Conservation (phyloP, 1,284 basidiomycete genomes). For the Neotropicomus parvogracilis region DNA sequence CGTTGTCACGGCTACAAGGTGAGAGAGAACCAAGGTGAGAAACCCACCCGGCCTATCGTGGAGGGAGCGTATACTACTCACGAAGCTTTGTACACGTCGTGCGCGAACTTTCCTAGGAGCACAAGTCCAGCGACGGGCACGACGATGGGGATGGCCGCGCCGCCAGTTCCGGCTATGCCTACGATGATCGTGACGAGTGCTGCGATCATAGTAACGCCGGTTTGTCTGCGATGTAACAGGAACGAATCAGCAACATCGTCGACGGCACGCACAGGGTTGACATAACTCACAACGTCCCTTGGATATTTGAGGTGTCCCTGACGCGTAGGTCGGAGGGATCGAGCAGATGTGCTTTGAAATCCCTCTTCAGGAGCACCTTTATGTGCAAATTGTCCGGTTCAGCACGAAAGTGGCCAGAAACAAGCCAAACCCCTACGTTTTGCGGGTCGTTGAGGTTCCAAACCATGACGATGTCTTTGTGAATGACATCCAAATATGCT, state of each 20-base stretch:
- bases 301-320: not conserved
- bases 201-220: not conserved
- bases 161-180: not conserved
- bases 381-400: no score
- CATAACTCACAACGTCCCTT: not conserved
- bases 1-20: no score
- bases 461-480: constrained; percentile 6
- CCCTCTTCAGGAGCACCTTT: not conserved
- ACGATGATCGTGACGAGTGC: constrained; percentile 1
- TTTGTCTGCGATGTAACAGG: not conserved
- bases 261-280: no score
- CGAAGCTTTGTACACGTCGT: no score
- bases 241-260: no score
- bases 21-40: no score
- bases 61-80: no score
- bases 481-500: constrained; percentile 6
- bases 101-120: no score
- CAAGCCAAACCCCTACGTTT: no score
- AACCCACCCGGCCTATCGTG: no score
- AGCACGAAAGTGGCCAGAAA: not conserved
- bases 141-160: not conserved
- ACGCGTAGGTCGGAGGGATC: not conserved
- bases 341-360: constrained; percentile 1
- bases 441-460: constrained; percentile 7
- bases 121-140: not conserved